phyloP scores from a whole-genome alignment of 495 filamentous ascomycete species.

The Neurospora sp. region DNA sequence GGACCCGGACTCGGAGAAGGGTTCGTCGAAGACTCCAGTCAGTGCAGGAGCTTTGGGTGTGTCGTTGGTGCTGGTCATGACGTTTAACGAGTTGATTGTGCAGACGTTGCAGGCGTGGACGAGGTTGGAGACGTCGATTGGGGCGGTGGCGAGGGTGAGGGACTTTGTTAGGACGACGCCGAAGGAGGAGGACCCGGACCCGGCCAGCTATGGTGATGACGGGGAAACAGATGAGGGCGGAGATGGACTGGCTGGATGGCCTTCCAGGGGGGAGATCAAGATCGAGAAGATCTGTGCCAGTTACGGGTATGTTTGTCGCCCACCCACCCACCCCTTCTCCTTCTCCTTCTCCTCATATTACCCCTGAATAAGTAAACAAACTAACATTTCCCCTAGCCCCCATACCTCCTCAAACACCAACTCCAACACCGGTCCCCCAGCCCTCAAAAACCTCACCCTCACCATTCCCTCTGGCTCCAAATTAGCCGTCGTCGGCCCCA shows the following conservation, averaged over 20 bases:
- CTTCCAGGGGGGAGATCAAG: conserved; percentile 11
- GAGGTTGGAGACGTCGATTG: conserved; percentile 41
- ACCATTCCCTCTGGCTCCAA: conserved; percentile 29
- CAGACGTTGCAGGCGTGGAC: conserved; percentile 27
- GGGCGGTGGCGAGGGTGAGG: conserved; percentile 36
- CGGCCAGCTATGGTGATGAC: neutral
- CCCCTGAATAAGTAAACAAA: neutral
- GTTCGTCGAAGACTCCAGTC: neutral
- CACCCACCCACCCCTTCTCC: neutral
- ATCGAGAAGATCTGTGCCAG: conserved; percentile 15
- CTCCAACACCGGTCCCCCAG: neutral
- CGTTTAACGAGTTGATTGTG: conserved; percentile 14
- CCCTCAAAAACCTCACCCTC: conserved; percentile 1
- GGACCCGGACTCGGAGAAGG: neutral
- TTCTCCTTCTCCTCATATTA: neutral
- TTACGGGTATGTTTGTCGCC: conserved; percentile 10
- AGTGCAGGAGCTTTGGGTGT: neutral
- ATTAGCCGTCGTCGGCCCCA: no score
- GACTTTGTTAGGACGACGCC: conserved; percentile 21
- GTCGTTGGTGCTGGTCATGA: conserved; percentile 14
- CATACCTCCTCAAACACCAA: neutral
- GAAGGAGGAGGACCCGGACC: neutral
- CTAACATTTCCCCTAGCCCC: neutral
- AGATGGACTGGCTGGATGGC: conserved; percentile 19
- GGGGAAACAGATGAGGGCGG: neutral